Percentiles rank a stretch among this genome's conserved stretches.
Evolutionary conservation across 1,284 basidiomycete genomes (phyloP).

Genomic region (Tylopilus microsporus): DNA sequence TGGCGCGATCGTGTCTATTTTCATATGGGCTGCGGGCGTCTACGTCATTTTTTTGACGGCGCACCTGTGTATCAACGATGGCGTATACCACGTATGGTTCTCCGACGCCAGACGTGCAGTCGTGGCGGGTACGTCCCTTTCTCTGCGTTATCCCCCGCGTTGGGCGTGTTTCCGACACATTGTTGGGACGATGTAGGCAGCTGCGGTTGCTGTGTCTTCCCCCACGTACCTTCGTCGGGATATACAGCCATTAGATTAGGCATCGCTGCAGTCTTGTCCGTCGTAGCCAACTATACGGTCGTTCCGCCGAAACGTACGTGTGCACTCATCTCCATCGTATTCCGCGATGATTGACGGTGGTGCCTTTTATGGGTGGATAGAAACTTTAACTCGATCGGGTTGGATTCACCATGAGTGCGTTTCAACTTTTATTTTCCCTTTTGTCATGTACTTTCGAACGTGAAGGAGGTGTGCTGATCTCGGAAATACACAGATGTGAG

Average conservation of each 20-base stretch:
- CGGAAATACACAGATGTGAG: constrained; percentile 2
- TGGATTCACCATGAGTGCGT: constrained; percentile 14
- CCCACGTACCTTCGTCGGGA: constrained; percentile 8
- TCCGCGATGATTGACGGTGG: not conserved
- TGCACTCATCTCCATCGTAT: not conserved
- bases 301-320: constrained; percentile 13
- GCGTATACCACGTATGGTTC: constrained; percentile 20
- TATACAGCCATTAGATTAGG: constrained; percentile 14
- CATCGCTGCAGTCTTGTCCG: not conserved
- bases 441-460: not conserved
- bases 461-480: not conserved
- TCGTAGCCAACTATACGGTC: not conserved
- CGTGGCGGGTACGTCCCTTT: constrained; percentile 29
- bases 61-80: constrained; percentile 58
- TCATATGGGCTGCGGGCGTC: constrained; percentile 16
- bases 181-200: not conserved
- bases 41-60: constrained; percentile 51
- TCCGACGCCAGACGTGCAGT: constrained; percentile 23
- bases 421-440: not conserved
- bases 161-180: not conserved
- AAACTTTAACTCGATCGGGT: constrained; percentile 15
- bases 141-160: not conserved
- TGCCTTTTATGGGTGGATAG: not conserved
- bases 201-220: constrained; percentile 10
- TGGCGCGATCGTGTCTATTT: constrained; percentile 20